Evolutionary conservation across 352 stramenopile species (phyloP).

Genomic region (Phytophthora sansomeana): DNA sequence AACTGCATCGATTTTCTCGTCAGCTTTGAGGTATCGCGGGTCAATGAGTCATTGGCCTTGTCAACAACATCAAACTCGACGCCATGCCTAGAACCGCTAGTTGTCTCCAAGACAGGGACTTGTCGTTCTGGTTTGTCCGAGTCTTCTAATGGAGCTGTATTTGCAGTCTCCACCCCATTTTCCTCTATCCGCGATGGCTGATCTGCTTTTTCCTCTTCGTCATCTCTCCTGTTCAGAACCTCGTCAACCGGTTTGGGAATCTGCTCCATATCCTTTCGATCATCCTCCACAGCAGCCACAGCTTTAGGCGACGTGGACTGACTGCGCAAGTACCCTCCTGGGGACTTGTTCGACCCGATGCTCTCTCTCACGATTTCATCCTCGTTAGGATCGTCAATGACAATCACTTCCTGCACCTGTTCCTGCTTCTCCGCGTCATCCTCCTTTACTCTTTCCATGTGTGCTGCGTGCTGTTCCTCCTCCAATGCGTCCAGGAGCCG

Average conservation of each 20-base stretch:
- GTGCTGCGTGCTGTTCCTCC: slow-evolving; percentile 38
- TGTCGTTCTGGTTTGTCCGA: not conserved
- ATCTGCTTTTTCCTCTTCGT: not conserved
- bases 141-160: not conserved
- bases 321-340: slow-evolving; percentile 6
- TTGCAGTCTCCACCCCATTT: not conserved
- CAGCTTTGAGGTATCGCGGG: slow-evolving; percentile 14
- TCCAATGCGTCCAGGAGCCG: slow-evolving; percentile 61
- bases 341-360: slow-evolving; percentile 33
- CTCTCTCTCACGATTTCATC: slow-evolving; percentile 78
- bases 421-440: slow-evolving; percentile 19
- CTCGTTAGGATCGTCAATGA: slow-evolving; percentile 27
- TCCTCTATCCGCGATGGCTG: not conserved
- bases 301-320: slow-evolving; percentile 18
- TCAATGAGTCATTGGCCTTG: not conserved
- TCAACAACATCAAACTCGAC: slow-evolving; percentile 1
- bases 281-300: not conserved
- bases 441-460: slow-evolving; percentile 40
- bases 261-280: too few relatives aligned
- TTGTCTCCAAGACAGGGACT: not conserved
- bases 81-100: not conserved
- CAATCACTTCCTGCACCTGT: slow-evolving; percentile 2
- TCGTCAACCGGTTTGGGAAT: not conserved
- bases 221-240: not conserved
- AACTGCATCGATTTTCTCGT: slow-evolving; percentile 37